Base-by-base conservation (phyloP, 177 flowering plant genomes). In the Vitis hybrid region DNA sequence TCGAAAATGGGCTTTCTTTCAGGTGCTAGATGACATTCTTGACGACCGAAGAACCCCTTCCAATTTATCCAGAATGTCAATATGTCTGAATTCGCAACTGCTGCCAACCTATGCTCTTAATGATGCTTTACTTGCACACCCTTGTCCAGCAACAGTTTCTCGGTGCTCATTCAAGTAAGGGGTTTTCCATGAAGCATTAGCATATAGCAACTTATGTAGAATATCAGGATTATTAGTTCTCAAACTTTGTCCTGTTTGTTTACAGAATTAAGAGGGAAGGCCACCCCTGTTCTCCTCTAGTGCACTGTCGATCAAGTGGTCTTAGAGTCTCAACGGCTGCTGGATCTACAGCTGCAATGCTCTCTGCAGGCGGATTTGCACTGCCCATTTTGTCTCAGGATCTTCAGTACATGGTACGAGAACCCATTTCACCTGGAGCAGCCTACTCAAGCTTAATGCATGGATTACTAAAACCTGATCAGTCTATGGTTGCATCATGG, bases 281-380 rank as follows among this genome's bases (percentile, higher is more conserved):
- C 49, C 75, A 86, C 55, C 63, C 72, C 8, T 72, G 64, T 65
- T 81, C 86, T n/a, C 82, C 87, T 10, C 55, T 82, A 57, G 82
- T 85, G 63, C 77, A 85, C 80, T 78, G 88, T 67, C 84, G 93
- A 73, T 90, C 98, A 64, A 93, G 99, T 76, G 98, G 98, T 54
- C 85, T 93, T 9, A 83, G 99, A 81, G 89, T 91, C 64, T 95
- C 88, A 64, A 88, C 97, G 35, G 97, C 97, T 27, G 91, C 98
- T 67, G 98, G 99, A 72, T 91, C 99, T 61, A 87, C 99, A 2
- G 98, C 98, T 63, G 99, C 98, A 58, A 93, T 91, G 90, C 92
- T 74, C 15, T 95, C 98, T 46, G 91, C 91, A 7, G 96, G 99
- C 73, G 99, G 98, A 52, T 87, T 80, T 67, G 63, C 65, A 58